Conservation (phyloP, 345 rosid genomes). For the Salix exigua region DNA sequence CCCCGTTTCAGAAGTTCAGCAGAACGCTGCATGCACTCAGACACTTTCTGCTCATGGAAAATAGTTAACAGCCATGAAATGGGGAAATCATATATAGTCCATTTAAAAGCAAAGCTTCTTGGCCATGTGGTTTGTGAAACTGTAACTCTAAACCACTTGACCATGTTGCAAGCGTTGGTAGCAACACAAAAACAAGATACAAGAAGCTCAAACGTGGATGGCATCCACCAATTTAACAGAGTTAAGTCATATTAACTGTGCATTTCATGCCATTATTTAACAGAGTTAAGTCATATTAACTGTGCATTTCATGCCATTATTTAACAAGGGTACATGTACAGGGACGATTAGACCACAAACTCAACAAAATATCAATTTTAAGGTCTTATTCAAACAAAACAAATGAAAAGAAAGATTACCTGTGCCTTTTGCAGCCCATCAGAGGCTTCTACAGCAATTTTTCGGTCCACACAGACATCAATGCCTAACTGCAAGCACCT, state of each 20-base stretch:
- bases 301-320: not conserved
- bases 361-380: not conserved
- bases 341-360: not conserved
- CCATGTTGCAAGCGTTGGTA: not conserved
- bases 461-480: slow-evolving; percentile 76
- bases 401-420: slow-evolving; percentile 34
- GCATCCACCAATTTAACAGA: not conserved
- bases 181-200: not conserved
- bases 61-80: slow-evolving; percentile 17
- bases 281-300: not conserved
- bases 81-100: not conserved
- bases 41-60: slow-evolving; percentile 64
- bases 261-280: not conserved
- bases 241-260: not conserved
- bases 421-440: slow-evolving; percentile 86
- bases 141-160: not conserved
- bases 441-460: slow-evolving; percentile 79
- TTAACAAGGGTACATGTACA: not conserved
- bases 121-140: not conserved
- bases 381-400: not conserved
- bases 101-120: not conserved
- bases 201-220: not conserved
- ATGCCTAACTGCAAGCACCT: slow-evolving; percentile 73
- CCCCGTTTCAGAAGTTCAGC: slow-evolving; percentile 47
- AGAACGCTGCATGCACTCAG: slow-evolving; percentile 53